Base-by-base conservation (phyloP, 2,329 filamentous ascomycete genomes). In the Colletotrichum tamarilloi region DNA sequence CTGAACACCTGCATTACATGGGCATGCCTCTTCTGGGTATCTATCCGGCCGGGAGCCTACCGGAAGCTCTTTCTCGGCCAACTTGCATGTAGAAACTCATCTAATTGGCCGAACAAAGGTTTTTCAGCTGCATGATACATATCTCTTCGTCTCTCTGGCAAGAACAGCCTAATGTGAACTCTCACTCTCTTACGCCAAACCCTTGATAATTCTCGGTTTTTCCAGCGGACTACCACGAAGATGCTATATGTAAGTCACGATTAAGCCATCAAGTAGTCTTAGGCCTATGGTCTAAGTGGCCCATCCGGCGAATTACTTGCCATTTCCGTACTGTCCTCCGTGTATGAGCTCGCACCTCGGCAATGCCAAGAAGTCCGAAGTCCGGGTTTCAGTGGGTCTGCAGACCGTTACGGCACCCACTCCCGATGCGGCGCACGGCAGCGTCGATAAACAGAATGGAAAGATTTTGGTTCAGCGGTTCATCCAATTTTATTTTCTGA, bases 301-400 rank as follows among this genome's bases (percentile, higher is more conserved):
- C 5, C 14, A 11, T 3, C 14, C 26, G 22, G 49, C 67, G 67
- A 74, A 42, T 19, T 66, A 2, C 30, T 67, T 60, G 6, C 64
- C 24, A 35, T 62, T 67, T 60, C 26, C 52, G 46, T 64, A 30
- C 22, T 2, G 1, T 55, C 57, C 1, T 8, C 64, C 56, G 52
- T 62, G 19, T 4, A 1, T 5, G 4, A 32, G 12, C 35, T 63
- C 63, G 63, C 68, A 72, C 62, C 60, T 69, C 67, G 70, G 73
- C 67, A 62, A 57, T 73, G 66, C 73, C 62, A 69, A 75, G 73
- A 75, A 75, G 70, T 62, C 73, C 73, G 73, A 73, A 58, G 65
- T 42, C 62, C 73, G 70, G 70, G 12, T 67, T 56, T 56, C 56
- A 32, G 52, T 68, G 66, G 66, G 62, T 5, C 57, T 0, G 1